Base-by-base conservation (phyloP, 2,329 filamentous ascomycete species). In the Exophiala lecanii-corni region DNA sequence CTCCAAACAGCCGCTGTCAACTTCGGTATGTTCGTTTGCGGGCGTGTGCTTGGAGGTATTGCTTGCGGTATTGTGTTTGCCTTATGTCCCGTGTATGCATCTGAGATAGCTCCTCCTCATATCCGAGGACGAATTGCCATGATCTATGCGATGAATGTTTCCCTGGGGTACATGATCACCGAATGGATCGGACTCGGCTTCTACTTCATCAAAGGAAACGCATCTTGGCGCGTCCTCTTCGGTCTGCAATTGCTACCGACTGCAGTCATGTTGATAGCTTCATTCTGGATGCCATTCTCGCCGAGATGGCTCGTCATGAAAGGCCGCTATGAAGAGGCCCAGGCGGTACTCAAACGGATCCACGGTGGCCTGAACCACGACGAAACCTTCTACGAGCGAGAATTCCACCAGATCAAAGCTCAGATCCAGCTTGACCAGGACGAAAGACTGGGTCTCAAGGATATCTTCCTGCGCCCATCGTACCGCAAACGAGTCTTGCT, bases 1-100 rank as follows among this genome's bases (percentile, higher is more conserved):
- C 67, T 84, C 2, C 81, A 84, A 57, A 68, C 72, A 18, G 71
- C 74, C 18, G 76, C 80, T 10, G 68, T 73, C 47, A 69, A 73
- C 38, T 60, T 79, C n/a, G 62, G 67, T 6, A 76, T 81, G 76
- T 78, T 72, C 56, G 68, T 70, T 42, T 67, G 73, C 6, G 76
- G 80, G 0, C 75, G 79, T 10, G 74, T 80, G 50, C 67, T 81
- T 43, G 73, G 72, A 13, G 73, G 73, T 33, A 46, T 73, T 31
- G 72, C 34, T 5, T 18, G n/a, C 9, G 43, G 43, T 5, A 18
- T 46, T 3, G 28, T 46, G 2, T 46, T 33, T 20, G 38, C 21
- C 5, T 10, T 46, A 6, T 42, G 43, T 19, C 39, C 43, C n/a
- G 21, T 41, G 4, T 46, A 46, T 19, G 39, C 38, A 4, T 26